Base-by-base conservation (phyloP, 176 grass and related monocot species). In the Aegilops speltoides region DNA sequence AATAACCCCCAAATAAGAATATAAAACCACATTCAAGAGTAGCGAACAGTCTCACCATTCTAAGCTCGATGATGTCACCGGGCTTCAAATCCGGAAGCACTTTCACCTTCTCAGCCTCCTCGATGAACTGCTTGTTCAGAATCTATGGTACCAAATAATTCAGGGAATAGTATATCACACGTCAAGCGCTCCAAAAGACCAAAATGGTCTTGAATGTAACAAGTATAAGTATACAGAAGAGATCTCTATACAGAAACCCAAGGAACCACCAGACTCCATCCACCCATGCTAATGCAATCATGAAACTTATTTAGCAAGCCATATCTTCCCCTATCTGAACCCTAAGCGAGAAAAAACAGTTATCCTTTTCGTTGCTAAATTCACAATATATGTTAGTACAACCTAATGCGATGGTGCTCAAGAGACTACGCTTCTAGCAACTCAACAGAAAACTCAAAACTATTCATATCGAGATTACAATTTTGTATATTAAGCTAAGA, bases 31-130 rank as follows among this genome's bases (percentile, higher is more conserved):
- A 82, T 80, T 13, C n/a, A 54, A 3, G 23, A 70, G 59, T 70
- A 77, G 34, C 20, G 17, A 64, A 8, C 54, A 76, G 31, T 23
- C 64, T 93, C 86, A 99, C 97, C 92, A 96, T 88, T 90, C 90
- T 97, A 84, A 99, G 93, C 80, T 99, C 90, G 24, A 99, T 93
- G 62, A 99, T 90, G 83, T 99, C 97, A 6, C 97, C 94, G 1
- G 94, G 90, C 85, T 89, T 96, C 76, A 99, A 88, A 83, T 97
- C 97, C 0, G 97, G 97, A 77, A n/a, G 77, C 70, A 76, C 25
- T 74, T 94, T 99, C 64, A 94, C 92, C 89, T 86, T 92, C 87
- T 96, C 92, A 20, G 92, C 83, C 56, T 91, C 97, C 80, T 93
- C 97, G 37, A 99, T 94, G 76, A 82, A 81, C 67, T 91, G 91